Evolutionary conservation across 176 grass and related monocot genomes (phyloP).

Genomic region (Tillandsia fasciculata): DNA sequence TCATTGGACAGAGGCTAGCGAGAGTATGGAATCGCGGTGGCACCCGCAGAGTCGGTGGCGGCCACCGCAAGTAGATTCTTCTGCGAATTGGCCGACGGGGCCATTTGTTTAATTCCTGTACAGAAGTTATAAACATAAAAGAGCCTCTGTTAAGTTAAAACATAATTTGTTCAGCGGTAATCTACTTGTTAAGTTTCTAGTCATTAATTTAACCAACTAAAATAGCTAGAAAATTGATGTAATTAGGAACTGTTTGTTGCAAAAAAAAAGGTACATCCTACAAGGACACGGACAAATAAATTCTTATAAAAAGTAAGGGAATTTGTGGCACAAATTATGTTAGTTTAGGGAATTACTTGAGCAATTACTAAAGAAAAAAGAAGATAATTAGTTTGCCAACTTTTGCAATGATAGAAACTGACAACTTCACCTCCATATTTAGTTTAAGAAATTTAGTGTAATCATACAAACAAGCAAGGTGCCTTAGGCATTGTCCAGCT

Average conservation of each 20-base stretch:
- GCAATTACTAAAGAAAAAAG: not conserved
- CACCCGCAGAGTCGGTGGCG: slow-evolving; percentile 72
- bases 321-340: not conserved
- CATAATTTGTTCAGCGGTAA: not conserved
- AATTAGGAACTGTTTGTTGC: not conserved
- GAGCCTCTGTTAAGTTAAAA: no score
- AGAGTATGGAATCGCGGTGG: slow-evolving; percentile 67
- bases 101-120: slow-evolving; percentile 62
- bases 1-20: slow-evolving; percentile 69
- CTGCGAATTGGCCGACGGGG: slow-evolving; percentile 32
- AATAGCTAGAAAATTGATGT: not conserved
- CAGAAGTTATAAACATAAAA: not conserved
- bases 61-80: slow-evolving; percentile 62
- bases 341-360: not conserved
- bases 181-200: not conserved
- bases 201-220: slow-evolving; percentile 5
- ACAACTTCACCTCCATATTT: not conserved
- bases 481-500: not conserved
- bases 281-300: not conserved
- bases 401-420: not conserved
- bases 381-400: not conserved
- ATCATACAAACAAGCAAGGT: not conserved
- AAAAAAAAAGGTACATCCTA: not conserved
- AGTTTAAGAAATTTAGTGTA: not conserved
- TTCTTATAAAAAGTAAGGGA: not conserved